A percentile compares a stretch with the other conserved stretches of the same genome.
Evolutionary conservation across 331 rosid genomes (phyloP).

Genomic region (Quercus tomentella): DNA sequence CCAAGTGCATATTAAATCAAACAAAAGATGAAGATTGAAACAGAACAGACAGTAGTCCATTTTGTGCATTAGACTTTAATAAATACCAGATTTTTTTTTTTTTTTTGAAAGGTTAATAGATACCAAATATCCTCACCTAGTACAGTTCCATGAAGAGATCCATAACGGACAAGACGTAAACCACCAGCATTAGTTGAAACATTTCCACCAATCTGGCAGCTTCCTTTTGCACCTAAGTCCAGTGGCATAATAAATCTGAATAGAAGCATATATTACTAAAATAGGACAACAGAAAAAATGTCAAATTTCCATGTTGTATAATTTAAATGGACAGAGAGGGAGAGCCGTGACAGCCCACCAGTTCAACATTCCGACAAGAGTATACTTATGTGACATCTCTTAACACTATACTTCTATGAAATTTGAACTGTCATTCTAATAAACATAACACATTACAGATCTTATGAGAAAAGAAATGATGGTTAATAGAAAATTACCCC

Average conservation of each 20-base stretch:
- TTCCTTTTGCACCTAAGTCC: conserved; percentile 99
- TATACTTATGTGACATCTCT: neutral
- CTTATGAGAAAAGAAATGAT: neutral
- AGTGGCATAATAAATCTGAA: conserved; percentile 98
- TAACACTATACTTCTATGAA: neutral
- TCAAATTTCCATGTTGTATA: neutral
- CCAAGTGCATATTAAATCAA: neutral
- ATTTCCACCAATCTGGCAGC: conserved; percentile 98
- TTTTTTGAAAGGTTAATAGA: too few relatives aligned
- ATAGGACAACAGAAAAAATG: conserved; percentile 17
- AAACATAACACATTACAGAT: neutral
- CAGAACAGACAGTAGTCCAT: conserved; percentile 13
- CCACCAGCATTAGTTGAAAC: conserved; percentile 99
- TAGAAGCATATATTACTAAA: conserved; percentile 45
- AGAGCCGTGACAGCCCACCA: neutral
- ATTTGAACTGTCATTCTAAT: neutral
- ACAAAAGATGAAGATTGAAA: neutral
- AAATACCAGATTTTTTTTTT: neutral
- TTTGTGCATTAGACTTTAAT: neutral
- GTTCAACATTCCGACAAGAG: neutral
- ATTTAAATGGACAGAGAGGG: neutral
- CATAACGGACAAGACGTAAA: conserved; percentile 88
- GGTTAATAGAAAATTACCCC: conserved; percentile 57
- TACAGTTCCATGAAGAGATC: conserved; percentile 92
- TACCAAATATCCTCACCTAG: conserved; percentile 57